Evolutionary conservation across 192 early-diverging fungal genomes (phyloP), one percentile per base, ranked within the genome.

Genomic region (Umbelopsis sp.): DNA sequence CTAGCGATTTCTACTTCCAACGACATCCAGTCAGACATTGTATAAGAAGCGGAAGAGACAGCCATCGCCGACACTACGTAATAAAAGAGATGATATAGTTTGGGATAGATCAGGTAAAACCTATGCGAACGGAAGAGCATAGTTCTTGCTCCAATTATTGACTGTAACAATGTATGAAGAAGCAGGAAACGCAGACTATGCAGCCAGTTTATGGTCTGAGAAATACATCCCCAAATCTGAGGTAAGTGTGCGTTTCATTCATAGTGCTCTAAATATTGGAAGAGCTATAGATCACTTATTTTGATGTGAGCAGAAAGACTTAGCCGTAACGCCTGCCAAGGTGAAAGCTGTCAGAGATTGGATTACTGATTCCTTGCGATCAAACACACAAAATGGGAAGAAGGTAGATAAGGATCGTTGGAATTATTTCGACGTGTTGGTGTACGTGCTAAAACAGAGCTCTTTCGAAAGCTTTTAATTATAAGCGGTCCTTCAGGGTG

Each of bases 31-130:
- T 20, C 56, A 62, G 26, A 62, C 56, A 62, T 62, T 62, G 12
- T 32, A 62, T 26, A 62, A 62, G 31, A 62, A 62, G 56, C 56
- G 56, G 17, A 62, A 62, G 56, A 62, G 56, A 34, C 56, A 62
- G n/a, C 29, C 26, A 7, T 62, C 56, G 14, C 56, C 56, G 14
- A 34, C 56, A 34, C 9, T 26, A 20, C 24, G 26, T 20, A 62
- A 31, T 14, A 62, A 34, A 62, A 17, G 12, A 11, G 31, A 26
- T 32, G 26, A n/a, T 8, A 62, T 20, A 9, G 14, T 4, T 34
- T 62, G 26, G 56, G 31, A 29, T 34, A 32, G 26, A 17, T 32
- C 56, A 62, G 31, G 56, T 62, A 62, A 62, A 12, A 6, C 16
- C 0, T 2, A 32, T 2, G 17, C 3, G 36, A 38, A 38, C n/a